These are phyloP conservation scores for Lyophyllum semitale DNA, from an alignment of 768 basidiomycete species.

Conservation along the genomic window DNA sequence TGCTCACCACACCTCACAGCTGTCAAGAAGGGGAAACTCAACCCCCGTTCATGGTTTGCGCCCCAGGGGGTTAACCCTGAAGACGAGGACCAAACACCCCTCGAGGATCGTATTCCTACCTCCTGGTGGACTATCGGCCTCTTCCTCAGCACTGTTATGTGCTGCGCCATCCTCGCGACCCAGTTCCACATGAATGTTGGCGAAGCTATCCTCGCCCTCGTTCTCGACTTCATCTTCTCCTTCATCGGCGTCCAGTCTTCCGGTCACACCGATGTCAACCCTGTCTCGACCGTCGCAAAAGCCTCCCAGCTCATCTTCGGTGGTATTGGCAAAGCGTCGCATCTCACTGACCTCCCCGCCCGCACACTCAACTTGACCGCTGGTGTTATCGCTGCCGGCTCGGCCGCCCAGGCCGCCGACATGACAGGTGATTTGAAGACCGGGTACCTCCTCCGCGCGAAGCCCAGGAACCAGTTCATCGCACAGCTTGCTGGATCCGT, in stretches of 20 bases:
- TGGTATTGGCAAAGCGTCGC: conserved; percentile 53
- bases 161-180: conserved; percentile 53
- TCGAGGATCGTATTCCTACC: conserved; percentile 54
- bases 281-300: conserved; percentile 60
- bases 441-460: conserved; percentile 66
- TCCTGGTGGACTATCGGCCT: conserved; percentile 58
- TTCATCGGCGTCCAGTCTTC: conserved; percentile 67
- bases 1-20: neutral
- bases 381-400: conserved; percentile 55
- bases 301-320: conserved; percentile 69
- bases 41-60: neutral
- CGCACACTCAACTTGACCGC: conserved; percentile 52
- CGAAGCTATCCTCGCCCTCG: conserved; percentile 54
- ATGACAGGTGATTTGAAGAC: conserved; percentile 73
- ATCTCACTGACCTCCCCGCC: conserved; percentile 33
- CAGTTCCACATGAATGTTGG: conserved; percentile 60
- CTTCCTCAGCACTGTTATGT: conserved; percentile 47
- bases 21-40: conserved; percentile 1
- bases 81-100: conserved; percentile 54
- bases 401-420: conserved; percentile 59
- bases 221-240: conserved; percentile 66
- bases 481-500: conserved; percentile 60
- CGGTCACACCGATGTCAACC: conserved; percentile 64
- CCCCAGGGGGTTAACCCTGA: conserved; percentile 32
- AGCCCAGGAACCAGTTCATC: conserved; percentile 63